A percentile compares a stretch with the other conserved stretches of the same genome.
These are phyloP conservation scores for Hagleromyces aurorensis DNA, from an alignment of 805 yeast species.

Conservation along the genomic window DNA sequence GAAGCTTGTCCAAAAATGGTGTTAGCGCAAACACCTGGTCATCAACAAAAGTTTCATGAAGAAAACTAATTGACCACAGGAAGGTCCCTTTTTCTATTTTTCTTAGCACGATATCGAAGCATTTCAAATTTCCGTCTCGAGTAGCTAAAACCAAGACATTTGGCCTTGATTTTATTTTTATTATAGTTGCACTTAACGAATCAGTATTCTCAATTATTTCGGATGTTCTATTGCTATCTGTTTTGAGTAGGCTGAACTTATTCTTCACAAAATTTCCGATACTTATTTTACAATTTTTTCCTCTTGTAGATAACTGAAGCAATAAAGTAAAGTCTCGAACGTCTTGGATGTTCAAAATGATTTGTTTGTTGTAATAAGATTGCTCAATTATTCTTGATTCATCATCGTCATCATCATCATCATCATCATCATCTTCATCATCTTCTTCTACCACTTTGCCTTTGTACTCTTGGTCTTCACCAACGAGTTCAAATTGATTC, in stretches of 20 bases:
- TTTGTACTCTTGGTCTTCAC: slow-evolving; percentile 3
- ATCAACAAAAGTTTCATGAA: slow-evolving; percentile 56
- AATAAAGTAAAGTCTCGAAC: too few relatives aligned
- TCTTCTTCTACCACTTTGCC: slow-evolving; percentile 2
- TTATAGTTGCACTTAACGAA: slow-evolving; percentile 15
- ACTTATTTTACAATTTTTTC: too few relatives aligned
- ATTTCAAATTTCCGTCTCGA: slow-evolving; percentile 11
- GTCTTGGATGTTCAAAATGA: too few relatives aligned
- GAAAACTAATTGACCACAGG: slow-evolving; percentile 34
- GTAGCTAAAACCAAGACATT: slow-evolving; percentile 46
- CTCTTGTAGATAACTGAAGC: too few relatives aligned
- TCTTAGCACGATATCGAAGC: slow-evolving; percentile 15
- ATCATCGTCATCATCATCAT: slow-evolving; percentile 12
- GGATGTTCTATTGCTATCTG: too few relatives aligned
- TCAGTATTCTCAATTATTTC: slow-evolving; percentile 5
- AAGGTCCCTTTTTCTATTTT: slow-evolving; percentile 16
- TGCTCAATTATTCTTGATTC: slow-evolving; percentile 11
- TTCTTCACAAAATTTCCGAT: too few relatives aligned
- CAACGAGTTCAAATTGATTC: slow-evolving; percentile 1
- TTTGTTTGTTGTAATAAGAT: too few relatives aligned
- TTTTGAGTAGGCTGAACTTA: too few relatives aligned
- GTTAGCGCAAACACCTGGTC: slow-evolving; percentile 40
- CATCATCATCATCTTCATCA: slow-evolving; percentile 9
- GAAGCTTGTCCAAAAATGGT: slow-evolving; percentile 49
- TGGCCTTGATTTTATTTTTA: slow-evolving; percentile 23